These are phyloP conservation scores for Ploettnerulaceae sp. DNA, from an alignment of 2,329 filamentous ascomycete species.

Conservation along the genomic window DNA sequence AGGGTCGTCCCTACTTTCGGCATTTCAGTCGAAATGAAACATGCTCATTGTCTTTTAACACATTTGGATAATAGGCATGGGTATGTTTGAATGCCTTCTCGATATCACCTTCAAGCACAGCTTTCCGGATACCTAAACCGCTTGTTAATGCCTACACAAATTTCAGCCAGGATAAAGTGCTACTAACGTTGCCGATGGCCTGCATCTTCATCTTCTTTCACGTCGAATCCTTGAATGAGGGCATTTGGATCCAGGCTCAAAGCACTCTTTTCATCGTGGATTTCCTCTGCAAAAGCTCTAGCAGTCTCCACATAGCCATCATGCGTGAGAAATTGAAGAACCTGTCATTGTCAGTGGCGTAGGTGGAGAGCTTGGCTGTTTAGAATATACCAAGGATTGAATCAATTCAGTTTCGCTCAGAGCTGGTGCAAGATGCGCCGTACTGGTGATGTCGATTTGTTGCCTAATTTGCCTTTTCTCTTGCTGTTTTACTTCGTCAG, in stretches of 20 bases:
- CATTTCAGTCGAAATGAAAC: slow-evolving; percentile 86
- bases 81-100: slow-evolving; percentile 84
- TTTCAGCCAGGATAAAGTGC: not conserved
- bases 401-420: slow-evolving; percentile 73
- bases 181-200: slow-evolving; percentile 75
- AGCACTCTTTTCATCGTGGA: slow-evolving; percentile 66
- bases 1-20: no score
- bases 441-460: slow-evolving; percentile 49
- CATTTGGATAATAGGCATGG: slow-evolving; percentile 70
- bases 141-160: not conserved
- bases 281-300: slow-evolving; percentile 78
- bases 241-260: slow-evolving; percentile 54
- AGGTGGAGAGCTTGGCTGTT: not conserved
- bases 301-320: slow-evolving; percentile 95
- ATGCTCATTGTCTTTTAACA: slow-evolving; percentile 73
- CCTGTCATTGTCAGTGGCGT: slow-evolving; percentile 33
- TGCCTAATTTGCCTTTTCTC: slow-evolving; percentile 29
- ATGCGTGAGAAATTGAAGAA: slow-evolving; percentile 84
- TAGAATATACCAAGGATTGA: slow-evolving; percentile 63
- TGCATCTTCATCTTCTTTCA: slow-evolving; percentile 80
- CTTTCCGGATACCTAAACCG: slow-evolving; percentile 69
- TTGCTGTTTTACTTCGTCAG: slow-evolving; percentile 22
- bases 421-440: slow-evolving; percentile 48
- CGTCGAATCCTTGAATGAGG: slow-evolving; percentile 55
- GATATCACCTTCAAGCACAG: slow-evolving; percentile 87